Evolutionary conservation across 1,284 basidiomycete genomes (phyloP).

Genomic region (Waitea zeae): DNA sequence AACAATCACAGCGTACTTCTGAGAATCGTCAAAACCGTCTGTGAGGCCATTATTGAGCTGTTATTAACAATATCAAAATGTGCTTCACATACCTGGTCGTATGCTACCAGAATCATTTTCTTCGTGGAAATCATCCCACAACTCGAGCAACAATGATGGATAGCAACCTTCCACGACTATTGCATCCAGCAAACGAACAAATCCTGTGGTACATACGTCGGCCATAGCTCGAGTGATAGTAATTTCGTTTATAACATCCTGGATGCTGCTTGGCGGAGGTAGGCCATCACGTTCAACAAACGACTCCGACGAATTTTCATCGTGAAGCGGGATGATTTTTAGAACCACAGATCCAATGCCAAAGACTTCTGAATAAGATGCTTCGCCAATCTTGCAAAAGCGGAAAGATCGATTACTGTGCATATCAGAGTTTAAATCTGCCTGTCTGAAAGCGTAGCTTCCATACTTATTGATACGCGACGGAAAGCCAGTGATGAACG

Average conservation of each 20-base stretch:
- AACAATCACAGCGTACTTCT: constrained; percentile 78
- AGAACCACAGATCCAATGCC: constrained; percentile 71
- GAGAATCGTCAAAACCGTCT: constrained; percentile 58
- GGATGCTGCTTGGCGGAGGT: constrained; percentile 50
- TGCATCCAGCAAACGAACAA: constrained; percentile 63
- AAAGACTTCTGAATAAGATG: constrained; percentile 96
- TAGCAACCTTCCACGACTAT: constrained; percentile 80
- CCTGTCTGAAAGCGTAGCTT: too few species aligned
- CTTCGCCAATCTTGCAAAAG: constrained; percentile 87
- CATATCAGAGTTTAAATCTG: too few species aligned
- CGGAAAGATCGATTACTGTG: too few species aligned
- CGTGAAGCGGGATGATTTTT: constrained; percentile 68
- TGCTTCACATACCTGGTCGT: too few species aligned
- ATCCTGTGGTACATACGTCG: constrained; percentile 33
- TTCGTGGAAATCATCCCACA: constrained; percentile 77
- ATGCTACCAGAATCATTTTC: constrained; percentile 68
- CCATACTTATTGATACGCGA: too few species aligned
- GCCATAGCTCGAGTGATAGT: constrained; percentile 72
- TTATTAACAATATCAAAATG: too few species aligned
- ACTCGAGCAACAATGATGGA: constrained; percentile 54
- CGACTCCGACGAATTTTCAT: constrained; percentile 18
- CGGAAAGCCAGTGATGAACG: constrained; percentile 65
- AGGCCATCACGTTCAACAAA: constrained; percentile 26
- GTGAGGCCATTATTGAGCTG: too few species aligned
- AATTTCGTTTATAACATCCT: constrained; percentile 78